A percentile compares a stretch with the other conserved stretches of the same genome.
Conservation (phyloP, 1,284 basidiomycete genomes). For the Testicularia cyperi region DNA sequence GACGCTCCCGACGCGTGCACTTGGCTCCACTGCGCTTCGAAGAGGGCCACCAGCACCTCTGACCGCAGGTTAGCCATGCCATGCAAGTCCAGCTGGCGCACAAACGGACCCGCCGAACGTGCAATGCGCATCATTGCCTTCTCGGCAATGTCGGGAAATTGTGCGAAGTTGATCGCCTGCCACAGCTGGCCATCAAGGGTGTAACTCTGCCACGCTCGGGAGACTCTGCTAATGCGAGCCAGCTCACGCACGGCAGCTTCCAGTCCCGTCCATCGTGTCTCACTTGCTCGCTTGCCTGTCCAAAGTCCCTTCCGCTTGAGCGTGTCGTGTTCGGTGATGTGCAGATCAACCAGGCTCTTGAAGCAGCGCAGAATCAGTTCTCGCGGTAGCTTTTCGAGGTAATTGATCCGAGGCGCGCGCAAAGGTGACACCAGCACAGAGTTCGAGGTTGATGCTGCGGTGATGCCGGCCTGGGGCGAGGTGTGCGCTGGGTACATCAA, state of each 20-base stretch:
- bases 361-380: slow-evolving; percentile 24
- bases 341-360: slow-evolving; percentile 16
- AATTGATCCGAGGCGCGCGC: not conserved
- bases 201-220: slow-evolving; percentile 74
- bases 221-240: slow-evolving; percentile 68
- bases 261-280: slow-evolving; percentile 19
- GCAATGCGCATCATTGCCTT: slow-evolving; percentile 27
- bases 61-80: slow-evolving; percentile 67
- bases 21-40: slow-evolving; percentile 13
- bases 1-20: not conserved
- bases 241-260: slow-evolving; percentile 33
- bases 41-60: slow-evolving; percentile 15
- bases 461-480: slow-evolving; percentile 22
- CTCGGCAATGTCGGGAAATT: slow-evolving; percentile 62
- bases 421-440: slow-evolving; percentile 12
- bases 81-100: slow-evolving; percentile 68
- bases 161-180: slow-evolving; percentile 64
- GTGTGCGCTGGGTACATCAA: slow-evolving; percentile 21
- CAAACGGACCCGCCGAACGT: slow-evolving; percentile 66
- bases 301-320: slow-evolving; percentile 11
- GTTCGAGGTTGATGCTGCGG: slow-evolving; percentile 5
- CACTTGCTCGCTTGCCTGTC: slow-evolving; percentile 16
- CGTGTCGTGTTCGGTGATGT: slow-evolving; percentile 14
- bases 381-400: slow-evolving; percentile 20
- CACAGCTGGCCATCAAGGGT: slow-evolving; percentile 86